phyloP scores from a whole-genome alignment of 768 basidiomycete genomes.

The Clitopilus hobsonii region DNA sequence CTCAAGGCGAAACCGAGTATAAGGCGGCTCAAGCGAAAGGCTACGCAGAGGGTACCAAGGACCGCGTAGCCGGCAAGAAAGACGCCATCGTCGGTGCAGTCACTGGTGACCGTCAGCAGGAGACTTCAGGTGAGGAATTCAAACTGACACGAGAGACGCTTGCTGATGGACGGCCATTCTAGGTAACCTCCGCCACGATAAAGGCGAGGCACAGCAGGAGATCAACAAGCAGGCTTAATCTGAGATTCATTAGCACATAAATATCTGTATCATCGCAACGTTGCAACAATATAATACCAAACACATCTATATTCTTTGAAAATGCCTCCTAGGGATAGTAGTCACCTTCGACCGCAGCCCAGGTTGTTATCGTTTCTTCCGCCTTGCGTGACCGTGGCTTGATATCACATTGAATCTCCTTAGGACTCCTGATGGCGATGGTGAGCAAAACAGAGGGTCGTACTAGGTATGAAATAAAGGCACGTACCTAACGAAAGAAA shows the following conservation, averaged over 20 bases:
- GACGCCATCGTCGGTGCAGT: constrained; percentile 52
- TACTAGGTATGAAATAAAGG: neutral
- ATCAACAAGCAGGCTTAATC: neutral
- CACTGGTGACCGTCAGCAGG: constrained; percentile 50
- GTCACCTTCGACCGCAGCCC: neutral
- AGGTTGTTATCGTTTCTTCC: constrained; percentile 11
- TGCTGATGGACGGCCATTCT: neutral
- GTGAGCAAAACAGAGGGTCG: no score
- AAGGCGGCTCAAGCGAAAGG: constrained; percentile 40
- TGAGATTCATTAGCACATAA: neutral
- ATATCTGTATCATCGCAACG: no score
- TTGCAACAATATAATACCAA: neutral
- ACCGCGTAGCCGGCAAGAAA: constrained; percentile 42
- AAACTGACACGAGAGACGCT: neutral
- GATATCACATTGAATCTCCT: constrained; percentile 25
- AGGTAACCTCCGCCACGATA: constrained; percentile 11
- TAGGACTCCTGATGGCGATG: constrained; percentile 10
- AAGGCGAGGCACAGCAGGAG: constrained; percentile 15
- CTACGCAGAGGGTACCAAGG: constrained; percentile 39
- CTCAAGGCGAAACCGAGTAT: constrained; percentile 35
- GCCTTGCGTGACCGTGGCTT: constrained; percentile 21
- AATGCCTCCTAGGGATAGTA: no score
- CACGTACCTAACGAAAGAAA: constrained; percentile 7
- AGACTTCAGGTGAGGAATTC: constrained; percentile 33
- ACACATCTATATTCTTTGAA: no score